Evolutionary conservation across 768 basidiomycete genomes (phyloP).

Genomic region (Tricholoma sp.): DNA sequence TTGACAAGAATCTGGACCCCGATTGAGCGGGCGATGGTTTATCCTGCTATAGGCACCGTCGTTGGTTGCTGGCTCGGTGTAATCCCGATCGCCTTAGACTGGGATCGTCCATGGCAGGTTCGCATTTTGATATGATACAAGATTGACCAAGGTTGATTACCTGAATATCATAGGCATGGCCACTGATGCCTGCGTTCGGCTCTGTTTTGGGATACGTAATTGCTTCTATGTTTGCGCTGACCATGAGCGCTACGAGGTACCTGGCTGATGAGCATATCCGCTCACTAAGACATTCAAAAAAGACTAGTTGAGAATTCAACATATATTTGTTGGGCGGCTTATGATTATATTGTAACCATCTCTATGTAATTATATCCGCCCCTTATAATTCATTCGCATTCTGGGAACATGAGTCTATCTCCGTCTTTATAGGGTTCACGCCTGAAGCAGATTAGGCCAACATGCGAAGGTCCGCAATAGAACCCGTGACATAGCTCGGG

Average conservation of each 20-base stretch:
- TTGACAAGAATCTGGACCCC: conserved; percentile 49
- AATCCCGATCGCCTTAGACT: conserved; percentile 87
- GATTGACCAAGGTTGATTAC: neutral
- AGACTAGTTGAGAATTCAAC: conserved; percentile 7
- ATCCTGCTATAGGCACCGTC: conserved; percentile 68
- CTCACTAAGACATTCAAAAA: conserved; percentile 15
- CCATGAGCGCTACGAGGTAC: conserved; percentile 32
- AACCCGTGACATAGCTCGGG: conserved; percentile 76
- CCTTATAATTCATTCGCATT: neutral
- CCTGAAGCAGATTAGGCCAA: conserved; percentile 2
- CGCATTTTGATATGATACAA: conserved; percentile 21
- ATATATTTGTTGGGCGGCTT: neutral
- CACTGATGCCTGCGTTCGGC: conserved; percentile 71
- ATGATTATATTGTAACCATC: neutral
- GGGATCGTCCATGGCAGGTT: conserved; percentile 98
- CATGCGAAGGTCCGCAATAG: conserved; percentile 74
- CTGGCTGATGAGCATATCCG: conserved; percentile 35
- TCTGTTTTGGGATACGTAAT: conserved; percentile 63
- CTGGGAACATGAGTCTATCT: conserved; percentile 1
- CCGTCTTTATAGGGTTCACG: neutral
- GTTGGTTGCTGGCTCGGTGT: conserved; percentile 78
- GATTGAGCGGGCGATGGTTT: conserved; percentile 73
- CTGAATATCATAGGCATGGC: conserved; percentile 58
- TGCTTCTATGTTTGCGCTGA: conserved; percentile 52
- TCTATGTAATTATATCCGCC: neutral